phyloP scores from a whole-genome alignment of 129 eudicot species.

The Silybum marianum region DNA sequence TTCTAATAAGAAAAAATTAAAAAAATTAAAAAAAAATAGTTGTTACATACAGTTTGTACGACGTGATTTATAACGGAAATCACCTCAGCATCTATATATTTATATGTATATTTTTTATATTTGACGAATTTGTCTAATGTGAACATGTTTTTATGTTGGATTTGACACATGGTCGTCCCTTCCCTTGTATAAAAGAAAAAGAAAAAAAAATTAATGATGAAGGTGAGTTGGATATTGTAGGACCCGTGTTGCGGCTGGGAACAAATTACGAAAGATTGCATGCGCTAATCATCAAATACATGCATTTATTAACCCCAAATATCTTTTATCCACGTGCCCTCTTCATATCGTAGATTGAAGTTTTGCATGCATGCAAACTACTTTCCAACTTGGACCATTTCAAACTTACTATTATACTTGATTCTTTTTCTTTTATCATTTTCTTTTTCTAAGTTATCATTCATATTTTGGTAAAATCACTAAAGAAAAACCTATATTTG shows the following conservation, averaged over 20 bases:
- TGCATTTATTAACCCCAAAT: slow-evolving; percentile 33
- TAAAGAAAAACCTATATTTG: too few relatives aligned
- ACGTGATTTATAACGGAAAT: too few relatives aligned
- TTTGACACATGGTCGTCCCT: background rate
- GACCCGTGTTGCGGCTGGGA: slow-evolving; percentile 44
- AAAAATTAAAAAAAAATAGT: too few relatives aligned
- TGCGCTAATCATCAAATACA: slow-evolving; percentile 33
- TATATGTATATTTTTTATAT: too few relatives aligned
- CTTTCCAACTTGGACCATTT: slow-evolving; percentile 21
- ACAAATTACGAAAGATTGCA: slow-evolving; percentile 36
- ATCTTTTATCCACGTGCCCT: slow-evolving; percentile 21
- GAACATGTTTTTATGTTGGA: background rate
- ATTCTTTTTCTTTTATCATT: slow-evolving; percentile 5
- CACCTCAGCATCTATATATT: too few relatives aligned
- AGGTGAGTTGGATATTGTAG: slow-evolving; percentile 38
- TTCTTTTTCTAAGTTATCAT: background rate
- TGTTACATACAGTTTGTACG: too few relatives aligned
- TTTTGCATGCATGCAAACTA: slow-evolving; percentile 41
- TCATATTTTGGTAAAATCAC: background rate
- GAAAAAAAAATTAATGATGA: slow-evolving; percentile 29
- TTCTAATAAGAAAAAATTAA: too few relatives aligned
- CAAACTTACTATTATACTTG: background rate
- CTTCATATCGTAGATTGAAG: slow-evolving; percentile 15
- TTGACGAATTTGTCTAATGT: background rate
- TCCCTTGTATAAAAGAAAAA: background rate